phyloP scores from a whole-genome alignment of 495 filamentous ascomycete species.

The Penicillium chermesinum region DNA sequence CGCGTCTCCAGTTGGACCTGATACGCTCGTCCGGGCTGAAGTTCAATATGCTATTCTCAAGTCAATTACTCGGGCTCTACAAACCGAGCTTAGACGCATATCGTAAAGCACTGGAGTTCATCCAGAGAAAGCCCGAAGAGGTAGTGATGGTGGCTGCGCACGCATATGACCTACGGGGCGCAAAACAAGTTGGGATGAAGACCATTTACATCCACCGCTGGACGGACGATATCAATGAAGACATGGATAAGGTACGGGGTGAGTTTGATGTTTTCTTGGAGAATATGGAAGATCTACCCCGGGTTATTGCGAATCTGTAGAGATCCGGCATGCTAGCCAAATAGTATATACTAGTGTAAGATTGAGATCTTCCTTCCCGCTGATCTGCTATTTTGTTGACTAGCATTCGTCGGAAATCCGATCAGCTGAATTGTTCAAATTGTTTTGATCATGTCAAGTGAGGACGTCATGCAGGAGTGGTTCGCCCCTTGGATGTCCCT shows the following conservation, averaged over 20 bases:
- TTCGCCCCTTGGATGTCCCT: no score
- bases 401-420: not conserved
- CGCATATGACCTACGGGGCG: constrained; percentile 48
- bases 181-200: constrained; percentile 40
- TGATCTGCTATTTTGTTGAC: no score
- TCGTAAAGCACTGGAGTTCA: constrained; percentile 37
- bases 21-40: constrained; percentile 39
- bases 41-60: constrained; percentile 51
- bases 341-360: not conserved
- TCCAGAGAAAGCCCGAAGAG: constrained; percentile 41
- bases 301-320: constrained; percentile 8
- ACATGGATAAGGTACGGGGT: constrained; percentile 37
- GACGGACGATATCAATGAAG: constrained; percentile 50
- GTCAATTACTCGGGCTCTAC: constrained; percentile 43
- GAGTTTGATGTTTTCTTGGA: constrained; percentile 48
- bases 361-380: no score
- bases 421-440: no score
- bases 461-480: no score
- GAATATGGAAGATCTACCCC: constrained; percentile 29
- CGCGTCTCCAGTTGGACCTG: constrained; percentile 50
- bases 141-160: constrained; percentile 51
- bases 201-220: constrained; percentile 49
- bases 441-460: no score
- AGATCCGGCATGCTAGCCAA: not conserved
- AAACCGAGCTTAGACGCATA: constrained; percentile 45